Percentiles rank a stretch among this genome's conserved stretches.
phyloP scores from a whole-genome alignment of 345 rosid genomes.

The Rhodomyrtus tomentosa region DNA sequence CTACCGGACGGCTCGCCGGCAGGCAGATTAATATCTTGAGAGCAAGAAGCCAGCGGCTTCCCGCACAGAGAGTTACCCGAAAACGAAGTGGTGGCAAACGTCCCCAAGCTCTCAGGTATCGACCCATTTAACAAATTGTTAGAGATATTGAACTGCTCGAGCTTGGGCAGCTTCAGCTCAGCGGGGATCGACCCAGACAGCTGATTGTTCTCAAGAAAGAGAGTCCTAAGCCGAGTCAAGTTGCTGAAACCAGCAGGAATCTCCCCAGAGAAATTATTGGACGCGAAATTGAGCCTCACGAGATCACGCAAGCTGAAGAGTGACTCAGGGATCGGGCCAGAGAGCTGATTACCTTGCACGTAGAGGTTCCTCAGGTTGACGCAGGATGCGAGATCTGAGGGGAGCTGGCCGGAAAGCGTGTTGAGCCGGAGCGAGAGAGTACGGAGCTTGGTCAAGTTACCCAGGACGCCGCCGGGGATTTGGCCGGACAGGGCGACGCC shows the following conservation, averaged over 20 bases:
- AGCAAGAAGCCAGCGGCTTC: constrained; percentile 39
- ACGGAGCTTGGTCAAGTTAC: constrained; percentile 25
- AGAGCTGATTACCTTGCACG: constrained; percentile 29
- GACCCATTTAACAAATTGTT: constrained; percentile 54
- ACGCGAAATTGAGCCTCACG: constrained; percentile 56
- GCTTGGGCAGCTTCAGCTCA: constrained; percentile 22
- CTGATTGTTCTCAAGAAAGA: constrained; percentile 52
- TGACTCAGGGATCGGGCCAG: constrained; percentile 28
- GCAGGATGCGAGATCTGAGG: constrained; percentile 29
- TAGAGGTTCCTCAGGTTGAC: constrained; percentile 24
- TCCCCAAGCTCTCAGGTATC: constrained; percentile 34
- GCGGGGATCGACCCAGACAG: constrained; percentile 52
- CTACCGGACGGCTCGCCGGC: constrained; percentile 25
- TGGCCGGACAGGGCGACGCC: constrained; percentile 23
- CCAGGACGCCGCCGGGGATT: constrained; percentile 24
- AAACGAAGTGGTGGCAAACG: constrained; percentile 43
- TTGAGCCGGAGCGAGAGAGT: constrained; percentile 36
- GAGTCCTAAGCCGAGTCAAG: constrained; percentile 64
- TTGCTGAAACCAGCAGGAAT: constrained; percentile 49
- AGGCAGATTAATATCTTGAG: constrained; percentile 26
- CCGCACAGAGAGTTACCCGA: constrained; percentile 79
- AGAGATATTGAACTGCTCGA: constrained; percentile 33
- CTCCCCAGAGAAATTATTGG: constrained; percentile 63
- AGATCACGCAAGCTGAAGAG: constrained; percentile 43
- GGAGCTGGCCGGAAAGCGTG: constrained; percentile 24